Conservation (phyloP, 2,329 filamentous ascomycete species). For the Lachnum nothofagi region DNA sequence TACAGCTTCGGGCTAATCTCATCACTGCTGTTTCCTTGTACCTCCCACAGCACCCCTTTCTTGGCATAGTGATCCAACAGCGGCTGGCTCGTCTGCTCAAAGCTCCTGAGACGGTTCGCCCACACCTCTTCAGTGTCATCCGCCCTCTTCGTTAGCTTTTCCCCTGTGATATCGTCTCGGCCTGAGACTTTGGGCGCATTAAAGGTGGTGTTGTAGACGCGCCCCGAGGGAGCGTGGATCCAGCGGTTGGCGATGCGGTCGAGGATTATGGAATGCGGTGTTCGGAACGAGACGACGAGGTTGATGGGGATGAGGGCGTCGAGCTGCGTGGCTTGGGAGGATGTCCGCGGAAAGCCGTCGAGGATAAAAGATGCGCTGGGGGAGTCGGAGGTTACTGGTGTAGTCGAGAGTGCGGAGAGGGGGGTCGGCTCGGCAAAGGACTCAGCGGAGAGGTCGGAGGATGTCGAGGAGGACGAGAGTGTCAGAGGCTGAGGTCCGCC, state of each 20-base stretch:
- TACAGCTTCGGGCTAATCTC: slow-evolving; percentile 92
- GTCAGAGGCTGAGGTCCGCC: slow-evolving; percentile 35
- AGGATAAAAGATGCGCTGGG: slow-evolving; percentile 86
- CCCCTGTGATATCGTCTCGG: slow-evolving; percentile 85
- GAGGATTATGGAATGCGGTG: slow-evolving; percentile 79
- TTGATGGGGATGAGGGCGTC: slow-evolving; percentile 89
- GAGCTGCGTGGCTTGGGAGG: slow-evolving; percentile 69
- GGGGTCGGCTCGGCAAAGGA: slow-evolving; percentile 27
- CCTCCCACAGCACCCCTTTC: slow-evolving; percentile 78
- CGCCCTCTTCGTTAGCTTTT: slow-evolving; percentile 71
- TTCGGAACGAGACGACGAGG: slow-evolving; percentile 80
- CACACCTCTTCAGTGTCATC: slow-evolving; percentile 89
- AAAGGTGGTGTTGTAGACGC: slow-evolving; percentile 93
- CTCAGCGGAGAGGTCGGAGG: slow-evolving; percentile 27
- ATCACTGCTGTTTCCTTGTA: slow-evolving; percentile 83
- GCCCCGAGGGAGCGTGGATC: slow-evolving; percentile 86
- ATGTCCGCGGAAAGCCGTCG: slow-evolving; percentile 91
- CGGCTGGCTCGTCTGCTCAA: slow-evolving; percentile 79
- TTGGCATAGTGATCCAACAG: slow-evolving; percentile 84
- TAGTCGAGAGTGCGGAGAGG: slow-evolving; percentile 34
- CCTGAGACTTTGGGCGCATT: slow-evolving; percentile 77
- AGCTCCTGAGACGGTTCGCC: slow-evolving; percentile 71
- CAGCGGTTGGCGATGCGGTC: slow-evolving; percentile 86
- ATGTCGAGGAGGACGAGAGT: slow-evolving; percentile 22
- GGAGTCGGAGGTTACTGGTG: slow-evolving; percentile 54